Conservation (phyloP, 1,284 basidiomycete genomes). For the Takashimella tepidaria region DNA sequence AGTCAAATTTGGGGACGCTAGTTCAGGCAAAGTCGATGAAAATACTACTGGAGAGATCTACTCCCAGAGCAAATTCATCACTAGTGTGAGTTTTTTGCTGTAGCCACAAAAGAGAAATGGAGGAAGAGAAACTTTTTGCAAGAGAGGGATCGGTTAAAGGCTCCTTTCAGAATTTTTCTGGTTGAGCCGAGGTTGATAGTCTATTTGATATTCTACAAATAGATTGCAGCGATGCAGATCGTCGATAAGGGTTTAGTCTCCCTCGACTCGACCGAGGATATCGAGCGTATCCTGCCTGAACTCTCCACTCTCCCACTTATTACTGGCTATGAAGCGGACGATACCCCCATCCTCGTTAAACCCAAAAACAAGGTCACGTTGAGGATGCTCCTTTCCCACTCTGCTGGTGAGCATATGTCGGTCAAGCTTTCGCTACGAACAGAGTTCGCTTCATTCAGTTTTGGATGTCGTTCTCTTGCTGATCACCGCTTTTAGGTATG, state of each 20-base stretch:
- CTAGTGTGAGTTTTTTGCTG: background rate
- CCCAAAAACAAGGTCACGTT: slow-evolving; percentile 4
- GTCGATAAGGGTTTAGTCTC: slow-evolving; percentile 27
- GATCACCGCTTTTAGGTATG: slow-evolving; percentile 1
- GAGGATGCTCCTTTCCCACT: slow-evolving; percentile 11
- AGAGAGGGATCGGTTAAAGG: no score
- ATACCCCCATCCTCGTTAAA: slow-evolving; percentile 1
- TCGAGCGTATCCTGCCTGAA: slow-evolving; percentile 18
- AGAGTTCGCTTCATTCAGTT: no score
- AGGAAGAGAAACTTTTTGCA: no score
- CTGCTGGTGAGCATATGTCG: background rate
- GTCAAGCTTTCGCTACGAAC: no score
- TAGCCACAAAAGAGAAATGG: no score
- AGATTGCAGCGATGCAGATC: slow-evolving; percentile 20
- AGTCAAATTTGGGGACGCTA: background rate
- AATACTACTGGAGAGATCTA: background rate
- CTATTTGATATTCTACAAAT: no score
- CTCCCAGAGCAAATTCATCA: background rate
- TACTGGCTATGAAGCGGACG: background rate
- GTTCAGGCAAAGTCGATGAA: background rate
- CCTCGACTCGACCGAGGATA: slow-evolving; percentile 16
- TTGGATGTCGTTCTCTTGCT: background rate
- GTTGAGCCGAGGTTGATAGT: no score
- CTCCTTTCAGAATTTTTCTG: no score
- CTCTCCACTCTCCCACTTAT: slow-evolving; percentile 6